Evolutionary conservation across 2,329 filamentous ascomycete species (phyloP), one percentile per base, ranked within the genome.

Genomic region (Apiospora malaysiana): DNA sequence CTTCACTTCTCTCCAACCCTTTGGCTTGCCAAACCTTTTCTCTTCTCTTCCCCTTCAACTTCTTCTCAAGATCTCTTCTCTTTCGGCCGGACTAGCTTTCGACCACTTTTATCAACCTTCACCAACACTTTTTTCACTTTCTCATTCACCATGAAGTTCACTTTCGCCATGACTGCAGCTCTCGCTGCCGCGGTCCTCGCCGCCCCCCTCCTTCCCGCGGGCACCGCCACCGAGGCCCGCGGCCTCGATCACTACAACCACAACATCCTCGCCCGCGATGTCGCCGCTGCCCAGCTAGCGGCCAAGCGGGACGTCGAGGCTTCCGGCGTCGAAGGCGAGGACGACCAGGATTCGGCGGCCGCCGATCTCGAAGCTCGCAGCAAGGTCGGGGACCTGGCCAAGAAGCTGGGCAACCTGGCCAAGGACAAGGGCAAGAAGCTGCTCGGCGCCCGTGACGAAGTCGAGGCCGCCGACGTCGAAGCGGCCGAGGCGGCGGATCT

Each of bases 121-220:
- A 27, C 8, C 25, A 32, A 56, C 25, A 56, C 6, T 2, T 9
- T 7, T 25, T 21, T 21, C 25, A 27, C 25, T 25, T 25, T 27
- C 25, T 7, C 49, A 32, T 56, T 32, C 49, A 56, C 5, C 25
- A 56, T 56, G 49, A 56, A 56, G 49, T 32, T 32, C 49, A 56
- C 49, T 56, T 56, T 56, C 49, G 49, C 49, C 49, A 56, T 56
- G 49, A 56, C 49, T 25, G 49, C 49, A 56, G 49, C 49, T 25
- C 25, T 56, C 14, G 49, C 49, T 21, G 49, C 49, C 18, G 25
- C 49, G 25, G 49, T 56, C 5, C 25, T 56, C 25, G 49, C 49
- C 49, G 49, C 49, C 14, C 49, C 49, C 27, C 14, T 56, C 2
- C 25, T 56, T 25, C 49, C 49, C 23, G 49, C 49, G 16, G 49